Evolutionary conservation across 768 basidiomycete species (phyloP), one percentile per base, ranked within the genome.

Genomic region (Naganishia randhawae): DNA sequence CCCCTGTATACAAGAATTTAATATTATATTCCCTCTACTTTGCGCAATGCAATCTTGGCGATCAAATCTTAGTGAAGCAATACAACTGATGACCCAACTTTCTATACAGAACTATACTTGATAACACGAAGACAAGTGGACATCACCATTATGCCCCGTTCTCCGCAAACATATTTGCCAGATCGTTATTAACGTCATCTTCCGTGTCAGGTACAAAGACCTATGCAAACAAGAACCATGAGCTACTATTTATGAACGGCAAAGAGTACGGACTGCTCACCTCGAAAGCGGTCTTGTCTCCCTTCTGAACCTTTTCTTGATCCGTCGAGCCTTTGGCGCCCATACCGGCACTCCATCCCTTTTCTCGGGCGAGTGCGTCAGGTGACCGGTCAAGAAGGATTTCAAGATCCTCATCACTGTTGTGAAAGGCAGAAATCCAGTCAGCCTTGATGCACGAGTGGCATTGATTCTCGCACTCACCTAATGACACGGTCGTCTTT

Each of bases 381-480:
- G 76, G 72, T 9, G 74, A 74, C 33, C 94, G 84, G 73, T 96
- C 94, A 39, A 98, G 82, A 61, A 98, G 82, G 75, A 86, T 83
- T 27, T 88, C 86, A 39, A 99, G 80, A 73, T 96, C 91, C 45
- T 84, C 84, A 63, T 96, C 90, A 70, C 87, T 88, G 65, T 31
- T 48, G 25, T 22, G 25, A 48, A 48, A 22, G n/a, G 2, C 45
- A 22, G n/a, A 16, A 42, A 35, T 48, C 27, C 10, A 32, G 32
- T 19, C 31, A 50, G 32, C 2, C 10, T 50, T 32, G 55, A 22
- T 13, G 33, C 27, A 14, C 14, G 42, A 35, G 17, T 35, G 32
- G 22, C 29, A n/a, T 19, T 39, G 31, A 14, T 27, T 39, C 25
- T 32, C 31, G 11, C 22, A 69, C 76, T 63, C 42, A 77, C 76